Conservation (phyloP, 345 rosid genomes). For the Trapa incisa region DNA sequence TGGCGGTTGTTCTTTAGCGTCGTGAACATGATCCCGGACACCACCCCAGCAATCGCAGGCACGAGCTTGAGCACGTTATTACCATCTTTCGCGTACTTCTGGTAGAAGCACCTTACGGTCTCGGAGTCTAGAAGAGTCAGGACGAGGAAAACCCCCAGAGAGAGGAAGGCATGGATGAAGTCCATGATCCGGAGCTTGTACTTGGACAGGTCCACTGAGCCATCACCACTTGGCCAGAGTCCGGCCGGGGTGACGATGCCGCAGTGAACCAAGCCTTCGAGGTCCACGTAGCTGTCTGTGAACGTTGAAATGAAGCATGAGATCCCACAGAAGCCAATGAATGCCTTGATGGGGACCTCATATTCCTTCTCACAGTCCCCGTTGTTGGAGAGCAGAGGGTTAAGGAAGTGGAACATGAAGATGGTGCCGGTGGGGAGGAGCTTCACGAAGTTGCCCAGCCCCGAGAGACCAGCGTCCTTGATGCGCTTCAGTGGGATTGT, state of each 20-base stretch:
- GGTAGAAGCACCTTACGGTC: too few species aligned
- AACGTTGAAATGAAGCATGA: conserved; percentile 56
- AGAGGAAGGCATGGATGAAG: conserved; percentile 47
- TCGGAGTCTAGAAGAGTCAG: conserved; percentile 40
- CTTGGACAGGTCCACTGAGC: conserved; percentile 27
- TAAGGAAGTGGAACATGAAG: conserved; percentile 66
- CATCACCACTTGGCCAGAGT: conserved; percentile 40
- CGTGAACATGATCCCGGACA: too few species aligned
- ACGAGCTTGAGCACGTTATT: too few species aligned
- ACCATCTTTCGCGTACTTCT: too few species aligned
- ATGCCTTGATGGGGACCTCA: conserved; percentile 36
- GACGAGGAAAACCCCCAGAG: conserved; percentile 39
- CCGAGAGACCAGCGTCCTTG: conserved; percentile 31
- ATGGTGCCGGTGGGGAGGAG: conserved; percentile 88
- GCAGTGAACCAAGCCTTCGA: conserved; percentile 32
- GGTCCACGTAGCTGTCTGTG: conserved; percentile 56
- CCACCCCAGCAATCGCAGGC: too few species aligned
- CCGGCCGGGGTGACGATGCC: conserved; percentile 57
- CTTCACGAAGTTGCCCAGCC: conserved; percentile 58
- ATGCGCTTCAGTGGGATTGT: not conserved
- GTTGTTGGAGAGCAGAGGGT: conserved; percentile 58
- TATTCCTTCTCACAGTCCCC: conserved; percentile 42
- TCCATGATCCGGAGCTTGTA: conserved; percentile 47
- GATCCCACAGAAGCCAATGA: conserved; percentile 48
- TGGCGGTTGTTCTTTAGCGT: too few species aligned